Conservation (phyloP, 805 yeast genomes). For the Wickerhamomyces strasburgensis region DNA sequence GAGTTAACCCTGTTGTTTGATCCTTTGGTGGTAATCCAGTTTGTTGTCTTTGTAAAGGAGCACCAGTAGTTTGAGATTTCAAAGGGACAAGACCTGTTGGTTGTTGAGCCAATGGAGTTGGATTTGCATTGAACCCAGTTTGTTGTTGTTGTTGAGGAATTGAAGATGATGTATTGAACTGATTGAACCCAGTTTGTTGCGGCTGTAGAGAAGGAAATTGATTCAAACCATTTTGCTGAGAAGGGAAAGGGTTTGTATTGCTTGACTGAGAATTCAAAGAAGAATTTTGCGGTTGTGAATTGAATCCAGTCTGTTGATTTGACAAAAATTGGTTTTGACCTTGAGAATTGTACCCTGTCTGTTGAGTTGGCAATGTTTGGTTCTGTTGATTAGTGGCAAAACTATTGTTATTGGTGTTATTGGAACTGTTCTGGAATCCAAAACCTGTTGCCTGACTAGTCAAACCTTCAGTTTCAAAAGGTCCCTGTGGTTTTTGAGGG, state of each 20-base stretch:
- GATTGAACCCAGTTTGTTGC: constrained; percentile 31
- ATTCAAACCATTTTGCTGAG: constrained; percentile 19
- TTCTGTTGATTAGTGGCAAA: too few species aligned
- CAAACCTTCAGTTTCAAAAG: constrained; percentile 5
- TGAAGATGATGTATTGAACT: background rate
- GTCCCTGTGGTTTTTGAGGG: constrained; percentile 12
- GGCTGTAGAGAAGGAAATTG: background rate
- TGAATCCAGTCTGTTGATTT: constrained; percentile 9
- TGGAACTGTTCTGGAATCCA: constrained; percentile 19
- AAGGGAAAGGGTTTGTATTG: constrained; percentile 3
- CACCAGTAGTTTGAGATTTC: constrained; percentile 11
- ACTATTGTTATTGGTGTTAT: constrained; percentile 25
- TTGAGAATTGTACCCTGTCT: constrained; percentile 26
- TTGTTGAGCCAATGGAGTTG: constrained; percentile 10
- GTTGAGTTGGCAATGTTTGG: constrained; percentile 22
- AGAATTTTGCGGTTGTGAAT: too few species aligned
- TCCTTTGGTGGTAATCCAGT: constrained; percentile 59
- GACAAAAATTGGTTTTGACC: constrained; percentile 18
- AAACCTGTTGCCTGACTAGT: constrained; percentile 25
- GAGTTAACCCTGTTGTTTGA: constrained; percentile 1
- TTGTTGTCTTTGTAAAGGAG: constrained; percentile 45
- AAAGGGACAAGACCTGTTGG: constrained; percentile 11
- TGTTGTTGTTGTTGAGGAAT: constrained; percentile 27
- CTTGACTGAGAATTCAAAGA: too few species aligned
- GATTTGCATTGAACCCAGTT: constrained; percentile 9